Evolutionary conservation across 768 basidiomycete genomes (phyloP).

Genomic region (Lactarius hengduanensis): DNA sequence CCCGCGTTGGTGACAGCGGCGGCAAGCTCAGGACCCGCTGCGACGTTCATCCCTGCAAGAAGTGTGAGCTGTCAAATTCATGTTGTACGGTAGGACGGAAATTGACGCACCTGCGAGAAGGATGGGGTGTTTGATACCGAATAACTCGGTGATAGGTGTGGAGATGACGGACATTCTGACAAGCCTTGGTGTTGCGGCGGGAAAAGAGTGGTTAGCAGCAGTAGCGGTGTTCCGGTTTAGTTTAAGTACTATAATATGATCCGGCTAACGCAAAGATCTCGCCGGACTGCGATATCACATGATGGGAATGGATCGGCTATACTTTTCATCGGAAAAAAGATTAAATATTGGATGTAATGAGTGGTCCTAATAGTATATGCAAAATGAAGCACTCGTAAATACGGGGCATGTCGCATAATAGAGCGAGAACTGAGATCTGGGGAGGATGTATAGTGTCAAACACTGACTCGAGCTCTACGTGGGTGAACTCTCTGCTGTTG

Average conservation of each 20-base stretch:
- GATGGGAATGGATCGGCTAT: neutral
- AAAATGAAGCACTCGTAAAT: conserved; percentile 23
- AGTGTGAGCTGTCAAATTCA: neutral
- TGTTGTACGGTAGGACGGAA: no score
- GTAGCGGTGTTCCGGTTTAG: neutral
- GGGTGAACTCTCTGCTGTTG: conserved; percentile 16
- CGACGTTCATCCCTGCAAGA: conserved; percentile 61
- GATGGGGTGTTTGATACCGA: conserved; percentile 86
- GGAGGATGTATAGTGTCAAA: neutral
- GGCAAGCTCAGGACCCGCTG: conserved; percentile 78
- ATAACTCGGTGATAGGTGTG: conserved; percentile 87
- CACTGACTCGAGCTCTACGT: conserved; percentile 10
- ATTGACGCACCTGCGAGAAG: conserved; percentile 64
- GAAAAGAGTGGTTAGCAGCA: neutral
- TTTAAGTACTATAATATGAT: neutral
- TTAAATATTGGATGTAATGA: conserved; percentile 23
- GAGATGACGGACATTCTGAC: conserved; percentile 58
- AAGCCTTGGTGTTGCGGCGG: neutral
- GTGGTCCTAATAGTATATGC: conserved; percentile 21
- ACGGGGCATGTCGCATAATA: conserved; percentile 5
- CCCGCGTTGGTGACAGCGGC: conserved; percentile 95
- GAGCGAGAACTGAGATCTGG: neutral
- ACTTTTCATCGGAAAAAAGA: neutral
- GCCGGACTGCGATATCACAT: neutral
- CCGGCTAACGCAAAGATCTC: neutral